Conservation (phyloP, 2,329 filamentous ascomycete genomes). For the Pseudogymnoascus sp. region DNA sequence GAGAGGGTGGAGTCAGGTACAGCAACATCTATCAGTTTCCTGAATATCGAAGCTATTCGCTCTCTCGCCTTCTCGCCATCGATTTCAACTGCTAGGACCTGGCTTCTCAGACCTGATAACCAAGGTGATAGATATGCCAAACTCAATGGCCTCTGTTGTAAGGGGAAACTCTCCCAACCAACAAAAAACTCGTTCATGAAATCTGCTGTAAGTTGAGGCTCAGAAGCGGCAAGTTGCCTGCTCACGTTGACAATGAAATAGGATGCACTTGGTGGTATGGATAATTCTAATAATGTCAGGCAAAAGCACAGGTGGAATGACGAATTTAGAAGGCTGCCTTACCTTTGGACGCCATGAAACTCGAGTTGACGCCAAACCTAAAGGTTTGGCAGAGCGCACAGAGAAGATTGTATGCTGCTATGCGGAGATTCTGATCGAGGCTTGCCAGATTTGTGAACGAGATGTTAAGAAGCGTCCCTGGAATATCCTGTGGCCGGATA, state of each 20-base stretch:
- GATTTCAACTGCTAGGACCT: slow-evolving; percentile 47
- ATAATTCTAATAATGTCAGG: slow-evolving; percentile 41
- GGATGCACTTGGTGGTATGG: slow-evolving; percentile 53
- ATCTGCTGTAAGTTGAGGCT: slow-evolving; percentile 59
- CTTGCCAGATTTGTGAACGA: slow-evolving; percentile 59
- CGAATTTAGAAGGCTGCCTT: slow-evolving; percentile 17
- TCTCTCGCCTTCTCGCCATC: slow-evolving; percentile 60
- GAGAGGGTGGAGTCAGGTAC: slow-evolving; percentile 51
- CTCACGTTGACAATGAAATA: slow-evolving; percentile 59
- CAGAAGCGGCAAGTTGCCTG: slow-evolving; percentile 50
- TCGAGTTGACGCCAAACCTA: slow-evolving; percentile 53
- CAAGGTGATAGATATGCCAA: slow-evolving; percentile 63
- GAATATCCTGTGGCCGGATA: slow-evolving; percentile 61
- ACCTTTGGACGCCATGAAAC: slow-evolving; percentile 55
- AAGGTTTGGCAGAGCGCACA: slow-evolving; percentile 59
- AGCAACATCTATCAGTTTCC: slow-evolving; percentile 58
- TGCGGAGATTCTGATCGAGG: slow-evolving; percentile 47
- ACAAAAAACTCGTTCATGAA: slow-evolving; percentile 67
- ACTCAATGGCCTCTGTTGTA: slow-evolving; percentile 57
- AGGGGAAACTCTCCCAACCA: slow-evolving; percentile 60
- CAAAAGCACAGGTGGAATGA: not conserved
- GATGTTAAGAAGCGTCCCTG: slow-evolving; percentile 59
- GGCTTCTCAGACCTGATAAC: slow-evolving; percentile 52
- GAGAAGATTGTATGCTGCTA: slow-evolving; percentile 59
- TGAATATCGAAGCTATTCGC: slow-evolving; percentile 53